These are phyloP conservation scores for Talaromyces liani DNA, from an alignment of 495 filamentous ascomycete genomes.

Conservation along the genomic window DNA sequence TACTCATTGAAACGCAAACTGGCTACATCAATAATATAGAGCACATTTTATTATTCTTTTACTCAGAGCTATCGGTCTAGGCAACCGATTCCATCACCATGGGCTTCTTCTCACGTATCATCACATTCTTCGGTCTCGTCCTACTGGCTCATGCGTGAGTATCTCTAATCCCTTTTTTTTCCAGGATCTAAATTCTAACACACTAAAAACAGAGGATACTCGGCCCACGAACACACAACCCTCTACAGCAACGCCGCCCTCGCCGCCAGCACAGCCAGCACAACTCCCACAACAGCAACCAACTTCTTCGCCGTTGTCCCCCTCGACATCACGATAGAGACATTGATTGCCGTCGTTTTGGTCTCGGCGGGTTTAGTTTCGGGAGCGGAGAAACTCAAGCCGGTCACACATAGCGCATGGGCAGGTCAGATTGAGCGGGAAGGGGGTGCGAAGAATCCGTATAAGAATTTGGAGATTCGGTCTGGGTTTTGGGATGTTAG, in stretches of 20 bases:
- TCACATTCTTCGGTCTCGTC: constrained; percentile 57
- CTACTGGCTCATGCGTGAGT: constrained; percentile 69
- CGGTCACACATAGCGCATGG: constrained; percentile 78
- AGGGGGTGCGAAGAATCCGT: constrained; percentile 44
- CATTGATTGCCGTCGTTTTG: constrained; percentile 52
- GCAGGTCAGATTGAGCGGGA: constrained; percentile 74
- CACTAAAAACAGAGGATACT: constrained; percentile 57
- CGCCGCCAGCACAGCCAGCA: constrained; percentile 38
- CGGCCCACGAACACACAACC: constrained; percentile 73
- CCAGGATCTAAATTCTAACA: not conserved
- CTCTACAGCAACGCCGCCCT: constrained; percentile 52
- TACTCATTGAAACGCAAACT: not conserved
- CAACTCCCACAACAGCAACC: constrained; percentile 16
- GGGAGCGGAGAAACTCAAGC: constrained; percentile 60
- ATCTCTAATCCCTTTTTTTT: too few relatives aligned
- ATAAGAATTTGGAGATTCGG: constrained; percentile 47
- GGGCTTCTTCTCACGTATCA: constrained; percentile 58
- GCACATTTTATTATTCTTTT: not conserved
- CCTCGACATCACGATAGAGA: constrained; percentile 62
- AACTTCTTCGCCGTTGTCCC: constrained; percentile 41
- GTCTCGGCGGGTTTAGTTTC: constrained; percentile 68
- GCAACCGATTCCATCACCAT: constrained; percentile 27
- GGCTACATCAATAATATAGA: not conserved
- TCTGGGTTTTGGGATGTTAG: constrained; percentile 63
- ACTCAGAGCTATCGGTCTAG: not conserved